Conservation (phyloP, 345 rosid species). For the Erucastrum elatum region DNA sequence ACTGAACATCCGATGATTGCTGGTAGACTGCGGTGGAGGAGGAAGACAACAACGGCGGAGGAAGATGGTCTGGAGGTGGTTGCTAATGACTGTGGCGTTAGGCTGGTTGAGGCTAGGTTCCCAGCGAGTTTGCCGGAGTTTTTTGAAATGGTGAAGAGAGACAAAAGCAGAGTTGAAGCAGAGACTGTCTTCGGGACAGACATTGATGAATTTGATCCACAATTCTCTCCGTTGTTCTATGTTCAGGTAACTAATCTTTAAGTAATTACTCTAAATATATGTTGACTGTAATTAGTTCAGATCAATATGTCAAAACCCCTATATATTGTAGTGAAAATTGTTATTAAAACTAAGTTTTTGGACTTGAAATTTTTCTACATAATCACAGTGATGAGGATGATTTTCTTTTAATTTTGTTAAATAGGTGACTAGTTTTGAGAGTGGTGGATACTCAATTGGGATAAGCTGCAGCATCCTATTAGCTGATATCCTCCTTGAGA, state of each 20-base stretch:
- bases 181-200: constrained; percentile 75
- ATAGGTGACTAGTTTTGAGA: constrained; percentile 78
- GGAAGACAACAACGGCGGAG: not conserved
- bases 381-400: not conserved
- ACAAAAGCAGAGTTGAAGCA: constrained; percentile 47
- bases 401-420: not conserved
- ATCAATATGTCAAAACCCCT: not conserved
- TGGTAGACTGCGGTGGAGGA: constrained; percentile 55
- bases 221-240: constrained; percentile 72
- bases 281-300: not conserved
- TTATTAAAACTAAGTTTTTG: not conserved
- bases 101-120: constrained; percentile 64
- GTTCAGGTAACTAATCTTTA: constrained; percentile 51
- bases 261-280: not conserved
- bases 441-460: constrained; percentile 87
- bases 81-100: constrained; percentile 67
- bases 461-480: constrained; percentile 74
- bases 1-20: constrained; percentile 55
- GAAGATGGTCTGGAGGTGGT: constrained; percentile 61
- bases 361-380: not conserved
- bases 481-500: constrained; percentile 50
- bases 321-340: not conserved
- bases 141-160: constrained; percentile 41
- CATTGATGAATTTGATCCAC: constrained; percentile 60
- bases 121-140: constrained; percentile 50